Percentiles rank a stretch among this genome's conserved stretches.
Evolutionary conservation across 352 stramenopile species (phyloP).

Genomic region (Elongisporangium prolatum): DNA sequence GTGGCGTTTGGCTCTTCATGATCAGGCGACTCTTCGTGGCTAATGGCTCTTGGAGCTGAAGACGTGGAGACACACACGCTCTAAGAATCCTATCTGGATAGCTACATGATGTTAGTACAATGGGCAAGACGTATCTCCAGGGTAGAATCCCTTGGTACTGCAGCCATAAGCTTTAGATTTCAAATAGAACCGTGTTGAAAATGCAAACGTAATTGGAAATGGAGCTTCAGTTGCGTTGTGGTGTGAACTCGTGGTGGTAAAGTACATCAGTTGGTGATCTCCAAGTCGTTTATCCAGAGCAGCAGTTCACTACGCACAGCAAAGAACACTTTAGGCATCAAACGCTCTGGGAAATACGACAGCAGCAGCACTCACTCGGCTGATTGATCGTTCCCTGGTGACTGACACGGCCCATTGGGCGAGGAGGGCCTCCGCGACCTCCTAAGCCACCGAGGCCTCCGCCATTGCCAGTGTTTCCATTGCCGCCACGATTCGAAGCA

Average conservation of each 20-base stretch:
- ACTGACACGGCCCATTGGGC: constrained; percentile 56
- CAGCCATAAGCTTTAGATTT: too few relatives aligned
- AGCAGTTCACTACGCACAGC: constrained; percentile 17
- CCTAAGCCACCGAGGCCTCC: constrained; percentile 8
- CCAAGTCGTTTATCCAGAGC: constrained; percentile 30
- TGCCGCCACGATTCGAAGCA: constrained; percentile 9
- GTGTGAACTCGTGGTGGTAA: not conserved
- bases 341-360: not conserved
- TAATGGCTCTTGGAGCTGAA: not conserved
- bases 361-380: constrained; percentile 30
- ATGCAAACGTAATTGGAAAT: not conserved
- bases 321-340: constrained; percentile 2
- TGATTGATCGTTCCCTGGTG: constrained; percentile 47
- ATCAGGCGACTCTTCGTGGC: not conserved
- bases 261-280: not conserved
- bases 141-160: too few relatives aligned
- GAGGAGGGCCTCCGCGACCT: constrained; percentile 25
- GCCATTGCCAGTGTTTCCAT: constrained; percentile 1
- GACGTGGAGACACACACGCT: too few relatives aligned
- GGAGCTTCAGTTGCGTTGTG: not conserved
- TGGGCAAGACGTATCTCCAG: too few relatives aligned
- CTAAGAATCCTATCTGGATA: too few relatives aligned
- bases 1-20: not conserved
- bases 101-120: too few relatives aligned
- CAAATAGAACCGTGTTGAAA: not conserved